These are phyloP conservation scores for Aspergillus leporis DNA, from an alignment of 495 filamentous ascomycete species.

Conservation along the genomic window DNA sequence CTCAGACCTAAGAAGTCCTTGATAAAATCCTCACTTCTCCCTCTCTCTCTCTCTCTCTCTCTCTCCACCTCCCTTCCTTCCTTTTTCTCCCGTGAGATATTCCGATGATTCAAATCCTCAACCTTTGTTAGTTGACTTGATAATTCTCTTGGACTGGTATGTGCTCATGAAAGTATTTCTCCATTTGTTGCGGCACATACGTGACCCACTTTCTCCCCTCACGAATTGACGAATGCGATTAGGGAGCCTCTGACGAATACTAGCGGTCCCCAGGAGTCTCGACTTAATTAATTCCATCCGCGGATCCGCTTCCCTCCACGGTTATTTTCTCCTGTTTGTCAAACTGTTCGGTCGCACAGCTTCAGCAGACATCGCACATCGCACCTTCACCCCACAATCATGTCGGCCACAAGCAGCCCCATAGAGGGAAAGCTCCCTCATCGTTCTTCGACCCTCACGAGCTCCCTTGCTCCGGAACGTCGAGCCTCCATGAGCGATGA, in stretches of 20 bases:
- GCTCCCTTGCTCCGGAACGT: slow-evolving; percentile 45
- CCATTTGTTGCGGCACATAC: background rate
- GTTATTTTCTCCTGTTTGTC: background rate
- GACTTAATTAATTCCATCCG: background rate
- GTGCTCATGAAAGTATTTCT: background rate
- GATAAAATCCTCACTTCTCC: background rate
- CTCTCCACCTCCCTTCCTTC: background rate
- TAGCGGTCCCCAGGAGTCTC: background rate
- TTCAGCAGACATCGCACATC: background rate
- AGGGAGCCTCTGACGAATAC: background rate
- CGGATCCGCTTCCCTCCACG: background rate
- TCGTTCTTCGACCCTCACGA: slow-evolving; percentile 55
- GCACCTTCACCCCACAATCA: slow-evolving; percentile 13
- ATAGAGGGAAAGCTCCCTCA: slow-evolving; percentile 50
- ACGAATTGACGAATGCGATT: background rate
- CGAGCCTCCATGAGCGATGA: slow-evolving; percentile 50
- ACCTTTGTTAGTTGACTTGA: too few species aligned
- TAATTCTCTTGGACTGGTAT: background rate
- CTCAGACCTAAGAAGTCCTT: background rate
- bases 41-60: background rate
- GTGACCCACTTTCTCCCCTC: background rate
- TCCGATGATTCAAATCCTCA: background rate
- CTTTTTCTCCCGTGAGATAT: background rate
- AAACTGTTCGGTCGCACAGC: background rate
- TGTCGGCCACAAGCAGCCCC: slow-evolving; percentile 38